These are phyloP conservation scores for Blumeriella jaapii DNA, from an alignment of 2,329 filamentous ascomycete genomes.

Conservation along the genomic window DNA sequence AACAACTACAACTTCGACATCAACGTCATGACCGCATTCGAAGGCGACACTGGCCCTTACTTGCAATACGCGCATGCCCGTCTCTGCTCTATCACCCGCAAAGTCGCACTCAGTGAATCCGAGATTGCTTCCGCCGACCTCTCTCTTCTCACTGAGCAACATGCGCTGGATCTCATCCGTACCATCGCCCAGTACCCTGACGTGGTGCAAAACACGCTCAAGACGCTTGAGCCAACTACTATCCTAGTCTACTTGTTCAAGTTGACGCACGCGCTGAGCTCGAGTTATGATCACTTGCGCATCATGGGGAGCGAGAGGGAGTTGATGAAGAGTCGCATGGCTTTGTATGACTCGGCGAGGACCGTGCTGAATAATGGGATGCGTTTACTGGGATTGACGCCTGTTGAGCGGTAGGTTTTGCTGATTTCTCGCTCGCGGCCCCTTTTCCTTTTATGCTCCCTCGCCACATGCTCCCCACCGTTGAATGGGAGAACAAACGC, in stretches of 20 bases:
- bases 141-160: slow-evolving; percentile 56
- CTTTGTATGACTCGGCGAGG: slow-evolving; percentile 65
- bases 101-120: slow-evolving; percentile 39
- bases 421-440: not conserved
- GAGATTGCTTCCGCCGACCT: slow-evolving; percentile 55
- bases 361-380: slow-evolving; percentile 75
- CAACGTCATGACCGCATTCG: slow-evolving; percentile 71
- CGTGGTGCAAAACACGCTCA: slow-evolving; percentile 70
- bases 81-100: slow-evolving; percentile 51
- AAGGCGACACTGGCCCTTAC: slow-evolving; percentile 77
- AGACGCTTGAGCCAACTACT: slow-evolving; percentile 66
- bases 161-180: slow-evolving; percentile 63
- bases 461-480: not conserved
- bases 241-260: slow-evolving; percentile 66
- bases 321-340: slow-evolving; percentile 60
- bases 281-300: slow-evolving; percentile 70
- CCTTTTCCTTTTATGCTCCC: not conserved
- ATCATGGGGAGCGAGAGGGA: slow-evolving; percentile 70
- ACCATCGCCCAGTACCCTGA: slow-evolving; percentile 78
- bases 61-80: slow-evolving; percentile 75
- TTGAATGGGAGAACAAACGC: too few relatives aligned
- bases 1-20: slow-evolving; percentile 66
- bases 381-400: slow-evolving; percentile 65
- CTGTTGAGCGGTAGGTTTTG: slow-evolving; percentile 44
- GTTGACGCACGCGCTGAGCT: slow-evolving; percentile 72